Percentiles rank a stretch among this genome's conserved stretches.
These are phyloP conservation scores for Starmerella scarabaei DNA, from an alignment of 805 yeast species.

Conservation along the genomic window DNA sequence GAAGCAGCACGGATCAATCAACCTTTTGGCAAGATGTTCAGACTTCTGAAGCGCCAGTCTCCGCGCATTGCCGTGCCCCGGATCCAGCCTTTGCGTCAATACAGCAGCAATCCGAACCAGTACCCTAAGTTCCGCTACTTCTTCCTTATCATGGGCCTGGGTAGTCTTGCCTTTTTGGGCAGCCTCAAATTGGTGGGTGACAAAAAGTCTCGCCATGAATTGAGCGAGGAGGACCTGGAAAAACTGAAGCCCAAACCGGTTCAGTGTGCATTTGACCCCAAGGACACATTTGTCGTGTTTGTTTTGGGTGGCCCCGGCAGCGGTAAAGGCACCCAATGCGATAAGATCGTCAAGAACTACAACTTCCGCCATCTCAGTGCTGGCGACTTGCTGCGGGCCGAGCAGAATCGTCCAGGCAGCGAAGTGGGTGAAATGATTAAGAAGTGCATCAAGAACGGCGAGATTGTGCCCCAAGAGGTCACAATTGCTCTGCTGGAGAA, in stretches of 20 bases:
- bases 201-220: slow-evolving; percentile 23
- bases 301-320: slow-evolving; percentile 97
- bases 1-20: too few relatives aligned
- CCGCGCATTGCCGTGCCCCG: too few relatives aligned
- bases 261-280: slow-evolving; percentile 40
- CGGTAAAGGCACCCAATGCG: slow-evolving; percentile 96
- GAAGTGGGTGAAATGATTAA: slow-evolving; percentile 77
- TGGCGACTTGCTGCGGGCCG: slow-evolving; percentile 91
- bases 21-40: too few relatives aligned
- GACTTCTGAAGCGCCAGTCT: too few relatives aligned
- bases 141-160: slow-evolving; percentile 24
- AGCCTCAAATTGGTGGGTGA: slow-evolving; percentile 21
- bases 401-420: slow-evolving; percentile 71
- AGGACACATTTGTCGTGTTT: slow-evolving; percentile 67
- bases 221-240: slow-evolving; percentile 29
- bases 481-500: slow-evolving; percentile 72
- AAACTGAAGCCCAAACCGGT: slow-evolving; percentile 25
- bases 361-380: slow-evolving; percentile 84
- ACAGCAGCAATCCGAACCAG: slow-evolving; percentile 6
- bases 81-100: background rate
- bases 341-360: slow-evolving; percentile 63
- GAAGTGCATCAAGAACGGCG: slow-evolving; percentile 70
- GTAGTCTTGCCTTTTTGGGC: slow-evolving; percentile 26
- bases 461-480: slow-evolving; percentile 84
- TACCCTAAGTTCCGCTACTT: slow-evolving; percentile 27